Evolutionary conservation across 345 rosid species (phyloP).

Genomic region (Lepidium didymum): DNA sequence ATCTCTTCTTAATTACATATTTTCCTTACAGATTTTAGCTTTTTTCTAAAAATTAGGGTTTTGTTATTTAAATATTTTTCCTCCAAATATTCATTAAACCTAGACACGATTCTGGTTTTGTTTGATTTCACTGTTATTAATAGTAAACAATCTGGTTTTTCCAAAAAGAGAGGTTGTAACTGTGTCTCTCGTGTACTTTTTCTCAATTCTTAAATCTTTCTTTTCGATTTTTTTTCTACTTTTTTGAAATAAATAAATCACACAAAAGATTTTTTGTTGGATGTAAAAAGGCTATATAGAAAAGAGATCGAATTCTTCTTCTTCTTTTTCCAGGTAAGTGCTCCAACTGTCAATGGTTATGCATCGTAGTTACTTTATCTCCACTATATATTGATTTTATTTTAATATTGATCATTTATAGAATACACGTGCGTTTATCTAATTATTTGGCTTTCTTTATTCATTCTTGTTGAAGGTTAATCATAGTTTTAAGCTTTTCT

Average conservation of each 20-base stretch:
- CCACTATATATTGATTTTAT: neutral
- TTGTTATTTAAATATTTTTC: neutral
- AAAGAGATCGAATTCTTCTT: slow-evolving; percentile 9
- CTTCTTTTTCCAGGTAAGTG: slow-evolving; percentile 25
- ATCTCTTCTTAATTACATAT: neutral
- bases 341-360: slow-evolving; percentile 27
- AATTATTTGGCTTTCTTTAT: no score
- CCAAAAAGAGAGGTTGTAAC: slow-evolving; percentile 3
- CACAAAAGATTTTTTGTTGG: slow-evolving; percentile 6
- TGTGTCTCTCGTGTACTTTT: slow-evolving; percentile 12
- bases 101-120: slow-evolving; percentile 3
- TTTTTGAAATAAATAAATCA: neutral
- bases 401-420: neutral
- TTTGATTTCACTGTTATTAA: neutral
- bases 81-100: slow-evolving; percentile 9
- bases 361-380: slow-evolving; percentile 3
- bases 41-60: neutral
- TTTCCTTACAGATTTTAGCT: neutral
- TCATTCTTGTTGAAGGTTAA: neutral
- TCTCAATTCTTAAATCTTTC: neutral
- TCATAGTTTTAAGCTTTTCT: neutral
- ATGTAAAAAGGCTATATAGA: neutral
- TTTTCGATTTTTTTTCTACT: neutral
- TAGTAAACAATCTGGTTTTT: slow-evolving; percentile 11
- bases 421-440: slow-evolving; percentile 4